A percentile compares a stretch with the other conserved stretches of the same genome.
phyloP scores from a whole-genome alignment of 441 rosid species.

The Geranium incanum region DNA sequence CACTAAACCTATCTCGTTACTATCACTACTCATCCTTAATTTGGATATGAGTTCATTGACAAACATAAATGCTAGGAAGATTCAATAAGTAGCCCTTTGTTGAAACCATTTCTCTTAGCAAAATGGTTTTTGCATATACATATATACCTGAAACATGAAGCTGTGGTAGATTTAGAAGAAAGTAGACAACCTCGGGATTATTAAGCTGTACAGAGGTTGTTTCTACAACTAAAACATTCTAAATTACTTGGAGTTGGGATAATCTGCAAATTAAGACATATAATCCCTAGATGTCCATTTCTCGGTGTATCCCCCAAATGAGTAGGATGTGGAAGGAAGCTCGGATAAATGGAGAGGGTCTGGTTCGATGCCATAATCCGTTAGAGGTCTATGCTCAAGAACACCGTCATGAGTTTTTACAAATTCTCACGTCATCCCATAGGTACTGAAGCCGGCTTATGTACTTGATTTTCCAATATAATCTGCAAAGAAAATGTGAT shows the following conservation, averaged over 20 bases:
- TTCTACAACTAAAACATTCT: background rate
- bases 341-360: slow-evolving; percentile 60
- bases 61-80: no score
- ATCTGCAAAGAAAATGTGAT: slow-evolving; percentile 20
- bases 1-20: no score
- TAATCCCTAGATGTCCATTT: slow-evolving; percentile 57
- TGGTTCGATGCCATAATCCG: slow-evolving; percentile 80
- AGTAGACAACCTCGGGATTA: background rate
- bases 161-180: background rate
- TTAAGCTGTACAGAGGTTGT: slow-evolving; percentile 4
- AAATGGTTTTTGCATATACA: no score
- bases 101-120: no score
- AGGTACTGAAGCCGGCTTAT: slow-evolving; percentile 63
- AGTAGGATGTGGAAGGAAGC: slow-evolving; percentile 42
- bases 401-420: slow-evolving; percentile 50
- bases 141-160: background rate
- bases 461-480: slow-evolving; percentile 68
- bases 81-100: no score
- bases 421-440: slow-evolving; percentile 56
- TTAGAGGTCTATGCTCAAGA: slow-evolving; percentile 67
- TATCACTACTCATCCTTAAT: no score
- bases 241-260: background rate
- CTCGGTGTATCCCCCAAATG: slow-evolving; percentile 55
- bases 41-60: no score
- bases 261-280: slow-evolving; percentile 19